Evolutionary conservation across 1,284 basidiomycete genomes (phyloP), one percentile per base, ranked within the genome.

Genomic region (Sporisorium scitamineum): DNA sequence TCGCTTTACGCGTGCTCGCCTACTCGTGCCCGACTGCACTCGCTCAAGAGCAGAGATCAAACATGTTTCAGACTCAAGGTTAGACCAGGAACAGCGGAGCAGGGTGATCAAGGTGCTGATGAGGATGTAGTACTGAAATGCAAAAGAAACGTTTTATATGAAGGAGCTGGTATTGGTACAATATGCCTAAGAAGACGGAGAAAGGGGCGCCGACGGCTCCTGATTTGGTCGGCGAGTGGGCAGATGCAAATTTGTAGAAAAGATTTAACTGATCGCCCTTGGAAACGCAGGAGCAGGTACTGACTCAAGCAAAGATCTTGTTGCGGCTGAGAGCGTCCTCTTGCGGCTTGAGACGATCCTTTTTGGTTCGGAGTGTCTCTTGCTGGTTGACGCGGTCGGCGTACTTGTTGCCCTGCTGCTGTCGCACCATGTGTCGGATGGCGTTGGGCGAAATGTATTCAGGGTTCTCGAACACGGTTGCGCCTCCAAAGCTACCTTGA

Each of bases 391-490:
- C 95, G 70, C 94, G 89, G 58, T 88, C 88, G 61, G 90, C 90
- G 86, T 97, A 97, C 86, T 90, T 93, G 63, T 90, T 88, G 4
- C 94, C 94, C 85, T 92, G 90, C 78, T 90, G 90, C 73, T 90
- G 89, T 84, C 91, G 91, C 58, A 90, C 84, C 10, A 90, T 88
- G 26, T 92, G 92, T 27, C 95, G 91, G 24, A 93, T 89, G 5
- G 93, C 91, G 16, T 94, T 90, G 9, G 95, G 95, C 8, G 93
- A 92, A 52, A 97, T 88, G 84, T 96, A 97, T 88, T 96, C 95
- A 84, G 94, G 93, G 87, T 99, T 99, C 53, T 95, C 95, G 85
- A 93, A 99, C 18, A 99, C 91, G 4, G 95, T 97, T 26, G 94
- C 94, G 18, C 97, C 97, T 67, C 91, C 90, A 86, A 80, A 77